Evolutionary conservation across 2,329 filamentous ascomycete genomes (phyloP), one percentile per base, ranked within the genome.

Genomic region (Fusarium drepaniforme): DNA sequence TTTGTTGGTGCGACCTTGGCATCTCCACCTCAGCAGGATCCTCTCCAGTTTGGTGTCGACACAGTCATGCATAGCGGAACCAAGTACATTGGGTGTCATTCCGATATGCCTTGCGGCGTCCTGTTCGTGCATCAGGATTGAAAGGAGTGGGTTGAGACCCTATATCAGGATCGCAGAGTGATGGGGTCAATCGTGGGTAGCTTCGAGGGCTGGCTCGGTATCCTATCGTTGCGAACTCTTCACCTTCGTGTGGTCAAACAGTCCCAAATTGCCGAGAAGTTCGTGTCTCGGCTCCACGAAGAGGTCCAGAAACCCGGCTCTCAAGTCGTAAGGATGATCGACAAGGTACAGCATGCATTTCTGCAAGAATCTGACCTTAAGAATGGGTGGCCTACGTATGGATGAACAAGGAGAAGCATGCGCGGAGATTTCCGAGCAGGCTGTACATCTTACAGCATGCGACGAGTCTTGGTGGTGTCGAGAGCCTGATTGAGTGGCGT

Each of bases 31-130:
- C 86, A 98, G 69, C 92, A 94, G 81, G 93, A 98, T 79, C 95
- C 96, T 0, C 96, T 98, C 78, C 80, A 82, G 23, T 92, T 89
- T 82, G 96, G 95, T 49, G 94, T 93, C 23, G 96, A 98, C 83
- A 83, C 95, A 1, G 90, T 97, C 38, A 93, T 98, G 93, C 96
- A 98, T 84, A 93, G 90, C 60, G 96, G 95, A 4, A 97, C 95
- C 18, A 98, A 98, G 87, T 98, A 98, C 83, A 90, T 98, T 74
- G 96, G 96, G 96, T 96, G 51, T 0, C 96, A 98, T 84, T 95
- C 92, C 76, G 96, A 98, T 84, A 88, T 98, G 88, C 89, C 98
- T 6, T 97, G 94, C 80, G 96, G 96, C 21, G 92, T 97, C 23
- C 85, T 98, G 37, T 90, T 90, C 0, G 89, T 95, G 8, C 85